Evolutionary conservation across 306 rosid genomes (phyloP), one percentile per base, ranked within the genome.

Genomic region (Begonia fuchsioides): DNA sequence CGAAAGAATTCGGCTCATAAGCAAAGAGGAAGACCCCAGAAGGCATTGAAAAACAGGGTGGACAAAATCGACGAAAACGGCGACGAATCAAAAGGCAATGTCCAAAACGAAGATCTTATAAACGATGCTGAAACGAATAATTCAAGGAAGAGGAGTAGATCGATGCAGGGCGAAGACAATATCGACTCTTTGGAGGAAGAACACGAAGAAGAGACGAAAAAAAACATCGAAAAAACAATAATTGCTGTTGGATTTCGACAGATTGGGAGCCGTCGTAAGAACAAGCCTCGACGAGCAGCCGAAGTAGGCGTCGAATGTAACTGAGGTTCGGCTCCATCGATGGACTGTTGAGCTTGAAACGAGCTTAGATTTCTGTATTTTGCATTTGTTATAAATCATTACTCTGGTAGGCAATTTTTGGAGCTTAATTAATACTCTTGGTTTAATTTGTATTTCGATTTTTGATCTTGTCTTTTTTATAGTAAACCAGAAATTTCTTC

Each of bases 261-360:
- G 48, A 76, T 68, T 59, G 87, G 96, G 6, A 83, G 94, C 63
- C 67, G 94, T 77, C 74, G 94, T 19, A 83, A 87, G 57, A 87
- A 43, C 76, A 87, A 77, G 72, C 96, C 96, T 15, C 87, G 20
- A 38, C 79, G 96, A 8, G 96, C 96, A 54, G 94, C 94, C 47
- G 94, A 87, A 70, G 94, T 80, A 2, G 93, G 96, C 38, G 93
- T 87, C 13, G 72, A 77, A 62, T 80, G 81, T 78, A 74, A 72
- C 69, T 82, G 75, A 86, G 45, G 10, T 26, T 26, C 35, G 35
- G 7, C 45, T 3, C 45, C 14, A 41, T 41, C 0, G 12, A 41
- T 41, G n/a, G 14, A 10, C 12, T 4, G 45, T 41, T 26, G 4
- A 41, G 14, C 35, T 26, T 26, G 35, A 26, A 26, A 26, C 35